phyloP scores from a whole-genome alignment of 257 asterid genomes.

The Gynochthodes officinalis region DNA sequence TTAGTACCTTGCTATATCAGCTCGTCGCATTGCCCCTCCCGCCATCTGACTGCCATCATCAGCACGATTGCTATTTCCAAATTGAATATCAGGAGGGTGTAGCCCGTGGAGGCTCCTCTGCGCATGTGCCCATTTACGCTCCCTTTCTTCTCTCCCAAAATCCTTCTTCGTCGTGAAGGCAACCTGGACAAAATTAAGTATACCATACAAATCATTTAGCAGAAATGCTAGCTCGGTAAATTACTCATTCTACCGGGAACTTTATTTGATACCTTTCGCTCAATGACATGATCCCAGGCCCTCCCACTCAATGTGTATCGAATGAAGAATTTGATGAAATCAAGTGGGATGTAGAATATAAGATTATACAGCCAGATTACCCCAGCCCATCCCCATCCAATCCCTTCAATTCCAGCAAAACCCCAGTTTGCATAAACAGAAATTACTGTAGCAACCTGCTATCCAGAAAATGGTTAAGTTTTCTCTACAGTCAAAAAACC shows the following conservation, averaged over 20 bases:
- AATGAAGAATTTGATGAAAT: constrained; percentile 57
- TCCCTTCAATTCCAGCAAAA: constrained; percentile 61
- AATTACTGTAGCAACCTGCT: constrained; percentile 54
- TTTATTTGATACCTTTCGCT: constrained; percentile 21
- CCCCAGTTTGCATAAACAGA: constrained; percentile 69
- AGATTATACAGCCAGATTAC: constrained; percentile 69
- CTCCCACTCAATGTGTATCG: constrained; percentile 45
- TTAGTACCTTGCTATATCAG: constrained; percentile 65
- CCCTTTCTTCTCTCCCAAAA: constrained; percentile 70
- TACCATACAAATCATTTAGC: constrained; percentile 1
- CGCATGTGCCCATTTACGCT: constrained; percentile 63
- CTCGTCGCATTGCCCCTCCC: constrained; percentile 60
- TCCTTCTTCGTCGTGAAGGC: constrained; percentile 66
- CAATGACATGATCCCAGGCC: constrained; percentile 41
- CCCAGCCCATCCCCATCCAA: constrained; percentile 86
- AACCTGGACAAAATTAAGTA: constrained; percentile 8
- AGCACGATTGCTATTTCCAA: constrained; percentile 31
- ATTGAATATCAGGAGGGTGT: constrained; percentile 44
- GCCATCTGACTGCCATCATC: constrained; percentile 63
- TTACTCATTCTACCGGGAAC: background rate
- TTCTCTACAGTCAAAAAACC: background rate
- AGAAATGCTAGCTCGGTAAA: background rate
- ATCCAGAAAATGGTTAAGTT: background rate
- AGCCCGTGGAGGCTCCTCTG: constrained; percentile 71
- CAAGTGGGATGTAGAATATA: constrained; percentile 68